Evolutionary conservation across 2,329 filamentous ascomycete genomes (phyloP).

Genomic region (Aspergillus vadensis): DNA sequence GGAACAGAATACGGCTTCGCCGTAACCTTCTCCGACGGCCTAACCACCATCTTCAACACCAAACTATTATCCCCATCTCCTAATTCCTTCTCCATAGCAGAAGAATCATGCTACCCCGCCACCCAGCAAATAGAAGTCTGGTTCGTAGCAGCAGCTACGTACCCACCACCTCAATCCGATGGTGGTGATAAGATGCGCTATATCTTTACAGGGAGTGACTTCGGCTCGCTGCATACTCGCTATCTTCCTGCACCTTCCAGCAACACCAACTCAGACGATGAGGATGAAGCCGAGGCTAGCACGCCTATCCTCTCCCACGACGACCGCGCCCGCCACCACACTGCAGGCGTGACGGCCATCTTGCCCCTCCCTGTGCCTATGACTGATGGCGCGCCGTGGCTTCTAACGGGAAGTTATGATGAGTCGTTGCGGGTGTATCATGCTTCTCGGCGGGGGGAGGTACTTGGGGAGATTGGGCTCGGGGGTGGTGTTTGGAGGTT

Average conservation of each 20-base stretch:
- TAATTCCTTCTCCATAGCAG: slow-evolving; percentile 11
- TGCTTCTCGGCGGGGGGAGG: slow-evolving; percentile 42
- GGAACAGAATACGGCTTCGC: slow-evolving; percentile 55
- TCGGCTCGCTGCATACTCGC: slow-evolving; percentile 38
- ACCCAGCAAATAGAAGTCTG: slow-evolving; percentile 42
- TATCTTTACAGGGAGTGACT: slow-evolving; percentile 45
- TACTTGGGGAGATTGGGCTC: slow-evolving; percentile 67
- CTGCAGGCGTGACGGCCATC: slow-evolving; percentile 86
- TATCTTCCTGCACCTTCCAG: slow-evolving; percentile 23
- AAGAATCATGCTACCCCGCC: slow-evolving; percentile 32
- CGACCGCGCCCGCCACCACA: slow-evolving; percentile 62
- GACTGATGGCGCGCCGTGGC: slow-evolving; percentile 54
- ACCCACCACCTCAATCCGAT: neutral
- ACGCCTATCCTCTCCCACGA: slow-evolving; percentile 31
- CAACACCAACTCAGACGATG: slow-evolving; percentile 16
- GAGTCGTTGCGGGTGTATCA: slow-evolving; percentile 70
- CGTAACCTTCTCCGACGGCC: slow-evolving; percentile 70
- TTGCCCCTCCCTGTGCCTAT: slow-evolving; percentile 61
- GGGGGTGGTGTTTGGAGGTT: slow-evolving; percentile 86
- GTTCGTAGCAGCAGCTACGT: slow-evolving; percentile 39
- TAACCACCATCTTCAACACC: slow-evolving; percentile 56
- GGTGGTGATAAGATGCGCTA: slow-evolving; percentile 20
- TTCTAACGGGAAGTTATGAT: slow-evolving; percentile 91
- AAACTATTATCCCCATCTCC: neutral
- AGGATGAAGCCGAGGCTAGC: neutral